A percentile compares a stretch with the other conserved stretches of the same genome.
These are phyloP conservation scores for Chaetoceros tenuissimus DNA, from an alignment of 108 stramenopile species.

Conservation along the genomic window DNA sequence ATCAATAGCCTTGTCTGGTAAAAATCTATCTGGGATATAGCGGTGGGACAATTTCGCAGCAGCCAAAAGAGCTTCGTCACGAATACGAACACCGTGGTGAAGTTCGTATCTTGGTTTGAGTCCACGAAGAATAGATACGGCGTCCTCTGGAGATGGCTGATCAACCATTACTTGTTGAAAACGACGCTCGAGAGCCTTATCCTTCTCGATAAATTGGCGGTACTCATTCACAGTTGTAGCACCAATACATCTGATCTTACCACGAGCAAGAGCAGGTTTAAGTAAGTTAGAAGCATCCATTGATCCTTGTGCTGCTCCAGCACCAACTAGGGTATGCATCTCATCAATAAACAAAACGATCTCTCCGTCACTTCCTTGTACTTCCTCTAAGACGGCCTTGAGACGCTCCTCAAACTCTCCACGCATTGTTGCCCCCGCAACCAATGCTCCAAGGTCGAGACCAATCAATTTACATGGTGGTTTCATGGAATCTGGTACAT, in stretches of 20 bases:
- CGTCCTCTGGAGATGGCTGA: slow-evolving; percentile 95
- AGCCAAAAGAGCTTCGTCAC: slow-evolving; percentile 93
- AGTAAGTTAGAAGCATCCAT: slow-evolving; percentile 98
- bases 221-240: slow-evolving; percentile 98
- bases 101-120: slow-evolving; percentile 94
- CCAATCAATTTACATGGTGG: slow-evolving; percentile 79
- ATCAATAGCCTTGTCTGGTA: slow-evolving; percentile 90
- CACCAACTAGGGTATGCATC: slow-evolving; percentile 98
- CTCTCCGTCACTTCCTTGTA: slow-evolving; percentile 87
- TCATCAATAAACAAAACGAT: slow-evolving; percentile 99
- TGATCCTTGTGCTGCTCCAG: slow-evolving; percentile 82
- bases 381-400: slow-evolving; percentile 98
- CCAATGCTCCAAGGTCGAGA: slow-evolving; percentile 94
- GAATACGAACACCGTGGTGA: slow-evolving; percentile 96
- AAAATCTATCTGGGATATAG: slow-evolving; percentile 94
- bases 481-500: slow-evolving; percentile 78
- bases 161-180: slow-evolving; percentile 97
- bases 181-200: slow-evolving; percentile 96
- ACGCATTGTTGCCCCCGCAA: slow-evolving; percentile 97
- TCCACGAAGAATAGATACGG: slow-evolving; percentile 96
- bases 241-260: slow-evolving; percentile 95
- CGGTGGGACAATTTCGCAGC: slow-evolving; percentile 94
- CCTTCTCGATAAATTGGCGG: slow-evolving; percentile 95
- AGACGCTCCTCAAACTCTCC: slow-evolving; percentile 99
- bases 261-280: slow-evolving; percentile 96